Conservation (phyloP, 768 basidiomycete genomes). For the Boletus rubroflammeus region DNA sequence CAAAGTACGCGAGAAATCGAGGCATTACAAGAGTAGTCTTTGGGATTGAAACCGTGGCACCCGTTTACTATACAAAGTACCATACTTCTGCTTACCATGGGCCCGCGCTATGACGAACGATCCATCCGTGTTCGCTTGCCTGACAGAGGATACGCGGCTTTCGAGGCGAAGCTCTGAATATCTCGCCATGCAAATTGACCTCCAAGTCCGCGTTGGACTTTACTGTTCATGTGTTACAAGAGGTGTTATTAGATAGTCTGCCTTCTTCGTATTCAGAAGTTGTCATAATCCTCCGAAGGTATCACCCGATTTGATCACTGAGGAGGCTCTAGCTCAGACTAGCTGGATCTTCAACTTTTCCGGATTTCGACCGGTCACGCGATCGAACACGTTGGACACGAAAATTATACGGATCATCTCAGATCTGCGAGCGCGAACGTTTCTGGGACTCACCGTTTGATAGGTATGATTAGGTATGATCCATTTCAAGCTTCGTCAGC, state of each 20-base stretch:
- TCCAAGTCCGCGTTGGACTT: too few species aligned
- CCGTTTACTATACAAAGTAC: not conserved
- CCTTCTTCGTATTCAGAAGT: too few species aligned
- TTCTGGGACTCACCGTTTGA: not conserved
- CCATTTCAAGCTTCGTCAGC: not conserved
- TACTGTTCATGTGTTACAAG: not conserved
- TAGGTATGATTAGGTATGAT: not conserved
- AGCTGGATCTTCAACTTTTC: not conserved
- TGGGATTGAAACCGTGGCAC: not conserved
- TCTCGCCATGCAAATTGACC: not conserved
- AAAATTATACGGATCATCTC: not conserved
- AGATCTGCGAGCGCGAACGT: not conserved
- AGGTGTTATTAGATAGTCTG: not conserved
- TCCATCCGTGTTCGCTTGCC: too few species aligned
- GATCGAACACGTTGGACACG: not conserved
- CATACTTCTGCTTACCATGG: not conserved
- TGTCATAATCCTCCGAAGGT: not conserved
- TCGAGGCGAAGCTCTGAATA: too few species aligned
- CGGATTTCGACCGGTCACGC: not conserved
- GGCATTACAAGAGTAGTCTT: conserved; percentile 55
- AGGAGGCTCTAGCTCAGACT: too few species aligned
- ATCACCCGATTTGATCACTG: not conserved
- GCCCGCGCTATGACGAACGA: not conserved
- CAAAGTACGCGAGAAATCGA: conserved; percentile 60
- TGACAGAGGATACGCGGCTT: not conserved